Evolutionary conservation across 306 rosid genomes (phyloP), one percentile per base, ranked within the genome.

Genomic region (Vigna mungo): DNA sequence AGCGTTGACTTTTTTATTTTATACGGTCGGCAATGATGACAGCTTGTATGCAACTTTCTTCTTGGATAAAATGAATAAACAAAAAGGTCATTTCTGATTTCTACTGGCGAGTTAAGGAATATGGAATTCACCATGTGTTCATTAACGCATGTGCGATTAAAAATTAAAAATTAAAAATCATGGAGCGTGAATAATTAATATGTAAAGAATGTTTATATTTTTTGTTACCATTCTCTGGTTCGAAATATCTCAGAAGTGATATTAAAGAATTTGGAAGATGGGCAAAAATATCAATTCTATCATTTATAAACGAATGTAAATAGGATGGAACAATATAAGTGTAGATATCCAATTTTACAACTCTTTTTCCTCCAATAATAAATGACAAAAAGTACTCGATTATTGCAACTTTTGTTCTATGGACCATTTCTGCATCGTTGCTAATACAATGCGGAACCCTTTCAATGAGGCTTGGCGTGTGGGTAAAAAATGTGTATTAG

Each of bases 91-190:
- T 72, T 77, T 60, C 43, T 73, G 74, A 48, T 67, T 71, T 71
- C 52, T 75, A 72, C 89, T 89, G 94, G 94, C 88, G 11, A 39
- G 44, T 39, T 94, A 76, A 87, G 96, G 86, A 85, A 88, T 94
- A 74, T 85, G 94, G 85, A 86, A 92, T 78, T 87, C 96, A 8
- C 88, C 94, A 4, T 89, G 79, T 78, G 82, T 89, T 1, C 8
- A 36, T 55, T 55, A 55, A 32, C 21, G 32, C 1, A 55, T n/a
- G 27, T 18, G 25, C 9, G 20, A 21, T 21, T 21, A 21, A 3
- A 10, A 9, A 56, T 21, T 21, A 20, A 3, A 10, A 9, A 55
- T 21, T 4, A 21, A 10, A 61, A 78, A 17, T 5, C 9, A 30
- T 39, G 72, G 36, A 43, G 25, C 27, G 13, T 76, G 58, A 48